These are phyloP conservation scores for Exophiala calicioides DNA, from an alignment of 2,329 filamentous ascomycete species.

Conservation along the genomic window DNA sequence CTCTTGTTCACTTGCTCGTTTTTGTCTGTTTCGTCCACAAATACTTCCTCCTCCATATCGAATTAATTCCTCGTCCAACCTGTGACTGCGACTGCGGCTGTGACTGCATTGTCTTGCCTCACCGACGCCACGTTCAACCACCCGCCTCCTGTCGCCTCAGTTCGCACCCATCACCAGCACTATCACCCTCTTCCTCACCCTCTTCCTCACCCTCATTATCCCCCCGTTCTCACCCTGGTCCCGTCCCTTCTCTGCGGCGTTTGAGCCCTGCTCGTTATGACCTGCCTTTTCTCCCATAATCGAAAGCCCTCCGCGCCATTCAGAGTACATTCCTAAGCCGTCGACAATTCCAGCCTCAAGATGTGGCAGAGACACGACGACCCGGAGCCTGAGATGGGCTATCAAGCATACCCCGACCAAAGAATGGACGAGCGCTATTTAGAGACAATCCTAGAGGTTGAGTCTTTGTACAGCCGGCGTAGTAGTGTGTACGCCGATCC, in stretches of 20 bases:
- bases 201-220: neutral
- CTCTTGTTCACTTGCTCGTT: too few relatives aligned
- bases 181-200: too few relatives aligned
- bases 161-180: too few relatives aligned
- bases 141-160: too few relatives aligned
- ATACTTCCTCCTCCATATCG: too few relatives aligned
- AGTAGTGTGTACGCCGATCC: slow-evolving; percentile 27
- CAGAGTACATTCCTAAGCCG: slow-evolving; percentile 7
- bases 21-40: too few relatives aligned
- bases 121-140: too few relatives aligned
- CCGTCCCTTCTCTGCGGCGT: neutral
- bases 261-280: slow-evolving; percentile 9
- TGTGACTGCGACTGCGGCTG: too few relatives aligned
- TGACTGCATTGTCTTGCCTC: too few relatives aligned
- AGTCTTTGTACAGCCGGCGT: slow-evolving; percentile 35
- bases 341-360: slow-evolving; percentile 4
- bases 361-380: slow-evolving; percentile 25
- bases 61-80: too few relatives aligned
- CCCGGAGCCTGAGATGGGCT: slow-evolving; percentile 24
- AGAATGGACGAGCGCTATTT: slow-evolving; percentile 46
- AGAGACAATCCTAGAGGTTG: slow-evolving; percentile 39
- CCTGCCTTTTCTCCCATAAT: slow-evolving; percentile 2
- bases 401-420: slow-evolving; percentile 24
- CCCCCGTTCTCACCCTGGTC: slow-evolving; percentile 1
- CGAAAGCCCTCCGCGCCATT: slow-evolving; percentile 8